phyloP scores from a whole-genome alignment of 2,329 filamentous ascomycete species.

The Rachicladosporium sp. region DNA sequence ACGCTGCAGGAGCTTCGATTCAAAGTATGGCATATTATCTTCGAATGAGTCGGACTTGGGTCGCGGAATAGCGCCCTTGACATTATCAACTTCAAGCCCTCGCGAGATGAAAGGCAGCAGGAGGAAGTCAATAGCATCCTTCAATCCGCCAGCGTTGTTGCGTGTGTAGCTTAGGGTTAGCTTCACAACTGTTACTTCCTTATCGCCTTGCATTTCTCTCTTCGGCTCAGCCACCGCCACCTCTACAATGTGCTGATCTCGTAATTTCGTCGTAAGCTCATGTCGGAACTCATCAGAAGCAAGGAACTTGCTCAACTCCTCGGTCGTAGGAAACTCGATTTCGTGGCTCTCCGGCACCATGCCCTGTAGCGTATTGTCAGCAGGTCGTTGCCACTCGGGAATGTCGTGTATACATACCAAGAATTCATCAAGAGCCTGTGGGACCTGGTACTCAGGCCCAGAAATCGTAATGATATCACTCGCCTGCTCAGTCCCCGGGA shows the following conservation, averaged over 20 bases:
- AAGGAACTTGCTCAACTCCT: constrained; percentile 68
- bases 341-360: constrained; percentile 98
- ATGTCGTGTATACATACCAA: constrained; percentile 57
- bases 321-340: constrained; percentile 65
- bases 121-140: constrained; percentile 91
- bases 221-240: constrained; percentile 53
- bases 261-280: constrained; percentile 72
- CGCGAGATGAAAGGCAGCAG: constrained; percentile 74
- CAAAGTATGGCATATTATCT: constrained; percentile 90
- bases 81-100: constrained; percentile 73
- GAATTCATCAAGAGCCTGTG: constrained; percentile 90
- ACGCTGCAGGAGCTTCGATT: constrained; percentile 90
- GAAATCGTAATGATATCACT: constrained; percentile 94
- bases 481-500: constrained; percentile 92
- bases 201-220: constrained; percentile 30
- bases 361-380: too few species aligned
- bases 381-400: too few species aligned
- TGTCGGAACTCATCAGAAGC: constrained; percentile 68
- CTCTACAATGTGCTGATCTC: constrained; percentile 83
- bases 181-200: constrained; percentile 31
- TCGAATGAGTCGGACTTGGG: constrained; percentile 98
- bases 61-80: constrained; percentile 92
- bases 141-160: constrained; percentile 89
- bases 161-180: constrained; percentile 60
- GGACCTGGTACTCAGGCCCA: constrained; percentile 95